Evolutionary conservation across 345 rosid species (phyloP), one percentile per base, ranked within the genome.

Genomic region (Gossypium ekmanianum): DNA sequence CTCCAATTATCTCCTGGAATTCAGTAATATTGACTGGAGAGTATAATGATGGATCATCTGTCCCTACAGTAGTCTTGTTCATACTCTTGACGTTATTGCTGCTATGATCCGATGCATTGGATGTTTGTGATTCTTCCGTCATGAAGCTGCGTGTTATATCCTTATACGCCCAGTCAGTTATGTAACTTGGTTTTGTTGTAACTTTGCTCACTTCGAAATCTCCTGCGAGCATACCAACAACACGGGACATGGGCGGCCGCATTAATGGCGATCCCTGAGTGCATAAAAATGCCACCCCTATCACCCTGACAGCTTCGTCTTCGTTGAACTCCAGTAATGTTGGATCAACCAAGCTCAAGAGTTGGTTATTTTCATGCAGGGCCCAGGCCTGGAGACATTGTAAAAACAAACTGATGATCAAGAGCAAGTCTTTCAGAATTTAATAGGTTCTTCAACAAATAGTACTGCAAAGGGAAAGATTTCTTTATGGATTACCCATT

Each of bases 151-250:
- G 20, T 7, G 75, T 72, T 72, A 72, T 12, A 41, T 87, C 89
- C 43, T 80, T 81, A n/a, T 79, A 90, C 39, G 81, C 86, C 87
- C 89, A 85, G 72, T 81, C 87, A 0, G 88, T 81, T 57, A 90
- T 61, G 70, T 86, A 87, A 7, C 97, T 87, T 4, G 95, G 93
- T 76, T 77, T 87, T 0, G 83, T 54, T 45, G 81, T 82, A 3
- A 82, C 79, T 14, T 67, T 51, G n/a, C 77, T 79, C 61, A 89
- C 83, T 80, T 89, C 87, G 54, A 82, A 82, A 77, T 92, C 81
- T 17, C 88, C 88, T 0, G 77, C 74, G 62, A 85, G 76, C 88
- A 85, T 85, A 9, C 81, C 87, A 8, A 81, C 81, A 16, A 83
- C 85, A 41, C 86, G 77, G 1, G 88, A 83, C 88, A 85, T 83